Base-by-base conservation (phyloP, 257 asterid species). In the Solanum virginianum region DNA sequence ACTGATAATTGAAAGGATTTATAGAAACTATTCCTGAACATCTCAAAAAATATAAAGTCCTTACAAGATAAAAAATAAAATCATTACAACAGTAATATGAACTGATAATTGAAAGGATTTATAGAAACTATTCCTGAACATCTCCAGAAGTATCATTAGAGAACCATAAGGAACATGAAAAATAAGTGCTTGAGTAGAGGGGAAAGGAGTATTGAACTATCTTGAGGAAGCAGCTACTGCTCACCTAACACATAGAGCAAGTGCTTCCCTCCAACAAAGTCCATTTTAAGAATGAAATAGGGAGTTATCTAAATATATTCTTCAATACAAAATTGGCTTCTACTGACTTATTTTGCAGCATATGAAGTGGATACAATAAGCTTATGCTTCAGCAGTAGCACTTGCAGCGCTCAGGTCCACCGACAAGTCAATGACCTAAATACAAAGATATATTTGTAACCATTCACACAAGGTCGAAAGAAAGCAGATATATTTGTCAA, bases 371-470 rank as follows among this genome's bases (percentile, higher is more conserved):
- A 77, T 77, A 77, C 47, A 77, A 16, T 83, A 69, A 88, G 87
- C 89, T 92, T 87, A 92, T 90, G 91, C 91, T 85, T 92, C 94
- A 83, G 86, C 92, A 84, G 91, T 89, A 51, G 97, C 98, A 85
- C 98, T 93, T 66, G 99, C 99, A 88, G 98, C 95, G 89, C 95
- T 95, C 86, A 96, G 88, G 87, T 96, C 98, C 90, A 96, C 99
- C 1, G 99, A 92, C 83, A 96, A 88, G 88, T 96, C 97, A n/a
- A 96, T 91, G 60, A 88, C 95, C 99, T 96, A 81, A 18, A 85
- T 45, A 79, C 60, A 13, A 18, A n/a, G 63, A 10, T 10, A 60
- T n/a, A 60, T 60, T n/a, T 60, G 66, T n/a, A 43, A 75, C 57
- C 62, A 15, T 75, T 75, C 60, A 75, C 81, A 24, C 9, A 24